Base-by-base conservation (phyloP, 2,329 filamentous ascomycete genomes). In the Nemania sp. region DNA sequence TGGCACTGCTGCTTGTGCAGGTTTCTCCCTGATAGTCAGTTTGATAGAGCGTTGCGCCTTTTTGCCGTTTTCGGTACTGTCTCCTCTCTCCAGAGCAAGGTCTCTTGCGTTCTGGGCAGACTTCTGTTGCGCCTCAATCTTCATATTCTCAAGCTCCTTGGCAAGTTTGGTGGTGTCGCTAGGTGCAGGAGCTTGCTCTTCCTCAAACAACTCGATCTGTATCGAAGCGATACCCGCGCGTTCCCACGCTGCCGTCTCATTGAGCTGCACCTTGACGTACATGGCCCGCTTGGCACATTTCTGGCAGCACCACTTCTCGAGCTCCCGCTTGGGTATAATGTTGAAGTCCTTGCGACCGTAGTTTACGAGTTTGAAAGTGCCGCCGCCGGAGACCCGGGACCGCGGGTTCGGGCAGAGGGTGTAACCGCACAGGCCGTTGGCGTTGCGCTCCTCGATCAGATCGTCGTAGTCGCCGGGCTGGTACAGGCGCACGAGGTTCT, bases 401-500 rank as follows among this genome's bases (percentile, higher is more conserved):
- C 89, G 89, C n/a, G 88, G 85, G 18, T 85, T 86, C 0, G 88
- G 81, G 79, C 96, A 99, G 29, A 98, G 85, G 0, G 88, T 85
- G 78, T 98, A 98, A 1, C 94, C 96, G 81, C 96, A 99, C 22
- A 88, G 85, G 51, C 87, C 88, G 73, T 93, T 90, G 72, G 93
- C 91, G 78, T 97, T 97, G 75, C 96, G 92, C 83, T 99, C 96
- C 71, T 92, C 87, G 68, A 98, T 90, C 57, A 98, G 84, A 71
- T 93, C 92, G 77, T 97, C 93, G 82, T 97, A 97, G 82, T 99
- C 95, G 61, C 87, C 86, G 0, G 94, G 93, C 77, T 95, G 93
- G 80, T 98, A 98, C 51, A 89, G 85, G 10, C 86, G 82, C 26
- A 98, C 82, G 41, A 88, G 86, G 3, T 83, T 77, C 73, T 90